Evolutionary conservation across 768 basidiomycete species (phyloP).

Genomic region (Amanita thiersii): DNA sequence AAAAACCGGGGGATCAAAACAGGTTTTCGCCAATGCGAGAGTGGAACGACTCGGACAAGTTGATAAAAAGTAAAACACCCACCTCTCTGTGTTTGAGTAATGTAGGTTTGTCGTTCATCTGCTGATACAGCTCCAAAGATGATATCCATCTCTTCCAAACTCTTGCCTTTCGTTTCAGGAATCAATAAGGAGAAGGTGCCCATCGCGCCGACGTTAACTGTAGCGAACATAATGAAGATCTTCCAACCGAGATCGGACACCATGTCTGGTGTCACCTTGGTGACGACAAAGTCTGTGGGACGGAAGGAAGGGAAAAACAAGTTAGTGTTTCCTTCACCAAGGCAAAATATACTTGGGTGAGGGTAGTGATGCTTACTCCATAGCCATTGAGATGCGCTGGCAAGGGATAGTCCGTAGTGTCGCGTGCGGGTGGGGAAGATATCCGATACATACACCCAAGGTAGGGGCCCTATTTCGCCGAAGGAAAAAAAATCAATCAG

Average conservation of each 20-base stretch:
- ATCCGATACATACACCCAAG: constrained; percentile 65
- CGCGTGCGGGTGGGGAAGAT: constrained; percentile 84
- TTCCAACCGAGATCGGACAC: constrained; percentile 59
- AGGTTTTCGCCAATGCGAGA: too few relatives aligned
- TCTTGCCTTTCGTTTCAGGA: constrained; percentile 55
- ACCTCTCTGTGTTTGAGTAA: constrained; percentile 38
- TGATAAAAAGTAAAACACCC: background rate
- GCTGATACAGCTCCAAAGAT: constrained; percentile 48
- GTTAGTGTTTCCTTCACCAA: background rate
- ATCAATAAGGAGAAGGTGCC: constrained; percentile 53
- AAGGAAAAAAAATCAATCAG: constrained; percentile 18
- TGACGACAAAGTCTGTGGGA: constrained; percentile 68
- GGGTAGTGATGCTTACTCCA: constrained; percentile 44
- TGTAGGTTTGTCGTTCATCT: constrained; percentile 45
- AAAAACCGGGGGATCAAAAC: too few relatives aligned
- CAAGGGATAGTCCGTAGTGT: constrained; percentile 71
- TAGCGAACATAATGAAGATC: constrained; percentile 69
- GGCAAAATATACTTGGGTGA: background rate
- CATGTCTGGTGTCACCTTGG: constrained; percentile 63
- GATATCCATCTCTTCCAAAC: constrained; percentile 46
- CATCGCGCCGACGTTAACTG: constrained; percentile 69
- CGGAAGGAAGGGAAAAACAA: too few relatives aligned
- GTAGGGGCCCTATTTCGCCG: constrained; percentile 27
- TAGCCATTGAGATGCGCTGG: constrained; percentile 76
- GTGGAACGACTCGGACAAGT: too few relatives aligned